A percentile compares a stretch with the other conserved stretches of the same genome.
Evolutionary conservation across 2,329 filamentous ascomycete species (phyloP).

Genomic region (Tolypocladium ovalisporum): DNA sequence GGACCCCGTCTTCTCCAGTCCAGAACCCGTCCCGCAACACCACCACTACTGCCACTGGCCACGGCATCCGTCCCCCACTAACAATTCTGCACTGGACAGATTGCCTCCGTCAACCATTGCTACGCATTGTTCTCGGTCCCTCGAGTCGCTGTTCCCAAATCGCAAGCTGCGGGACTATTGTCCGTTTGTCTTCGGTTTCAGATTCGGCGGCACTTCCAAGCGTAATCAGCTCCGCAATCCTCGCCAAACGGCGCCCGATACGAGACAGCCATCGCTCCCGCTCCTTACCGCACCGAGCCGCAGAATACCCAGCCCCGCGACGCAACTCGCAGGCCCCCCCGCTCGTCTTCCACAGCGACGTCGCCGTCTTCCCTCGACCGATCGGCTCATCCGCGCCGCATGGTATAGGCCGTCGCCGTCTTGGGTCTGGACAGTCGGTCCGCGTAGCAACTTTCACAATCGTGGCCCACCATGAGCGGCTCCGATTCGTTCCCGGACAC

Average conservation of each 20-base stretch:
- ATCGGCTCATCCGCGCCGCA: conserved; percentile 1
- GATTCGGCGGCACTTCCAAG: neutral
- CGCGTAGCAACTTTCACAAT: neutral
- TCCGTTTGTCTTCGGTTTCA: neutral
- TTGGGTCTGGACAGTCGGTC: conserved; percentile 1
- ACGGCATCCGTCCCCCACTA: neutral
- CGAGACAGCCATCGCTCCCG: neutral
- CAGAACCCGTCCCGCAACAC: neutral
- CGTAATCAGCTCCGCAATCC: neutral
- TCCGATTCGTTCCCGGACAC: conserved; percentile 30
- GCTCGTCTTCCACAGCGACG: neutral
- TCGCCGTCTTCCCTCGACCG: neutral
- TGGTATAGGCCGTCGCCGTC: conserved; percentile 1
- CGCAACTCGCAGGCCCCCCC: neutral
- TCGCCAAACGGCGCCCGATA: neutral
- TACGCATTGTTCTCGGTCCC: neutral
- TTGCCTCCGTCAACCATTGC: neutral
- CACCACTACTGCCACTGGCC: neutral
- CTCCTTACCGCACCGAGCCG: neutral
- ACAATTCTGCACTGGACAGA: neutral
- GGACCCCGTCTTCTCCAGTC: neutral
- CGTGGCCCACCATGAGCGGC: conserved; percentile 11
- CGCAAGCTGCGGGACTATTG: neutral
- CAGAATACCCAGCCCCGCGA: neutral
- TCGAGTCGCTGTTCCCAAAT: neutral